Evolutionary conservation across 2,329 filamentous ascomycete genomes (phyloP).

Genomic region (Arthrobotrys sphaeroides): DNA sequence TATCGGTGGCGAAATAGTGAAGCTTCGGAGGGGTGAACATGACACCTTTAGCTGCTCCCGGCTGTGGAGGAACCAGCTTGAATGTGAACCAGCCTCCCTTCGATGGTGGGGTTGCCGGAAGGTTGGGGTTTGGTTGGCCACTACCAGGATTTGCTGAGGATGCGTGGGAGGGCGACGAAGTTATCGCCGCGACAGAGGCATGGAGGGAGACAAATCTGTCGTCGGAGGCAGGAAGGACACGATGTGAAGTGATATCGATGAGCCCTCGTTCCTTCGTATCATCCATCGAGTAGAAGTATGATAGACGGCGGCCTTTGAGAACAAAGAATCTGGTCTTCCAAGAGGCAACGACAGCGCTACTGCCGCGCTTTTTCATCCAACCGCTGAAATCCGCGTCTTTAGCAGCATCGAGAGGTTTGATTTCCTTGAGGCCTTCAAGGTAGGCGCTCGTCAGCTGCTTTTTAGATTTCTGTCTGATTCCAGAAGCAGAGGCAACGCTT

Average conservation of each 20-base stretch:
- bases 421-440: slow-evolving; percentile 82
- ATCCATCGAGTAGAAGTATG: slow-evolving; percentile 94
- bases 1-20: slow-evolving; percentile 97
- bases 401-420: slow-evolving; percentile 83
- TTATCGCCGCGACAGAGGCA: slow-evolving; percentile 89
- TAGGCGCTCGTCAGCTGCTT: slow-evolving; percentile 91
- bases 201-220: slow-evolving; percentile 90
- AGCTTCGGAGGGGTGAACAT: slow-evolving; percentile 98
- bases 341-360: slow-evolving; percentile 86
- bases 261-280: slow-evolving; percentile 93
- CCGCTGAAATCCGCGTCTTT: slow-evolving; percentile 88
- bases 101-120: slow-evolving; percentile 62
- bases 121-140: slow-evolving; percentile 32
- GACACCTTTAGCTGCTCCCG: slow-evolving; percentile 86
- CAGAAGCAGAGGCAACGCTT: slow-evolving; percentile 47
- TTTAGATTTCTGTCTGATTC: slow-evolving; percentile 74
- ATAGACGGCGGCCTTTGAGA: slow-evolving; percentile 85
- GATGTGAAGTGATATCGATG: slow-evolving; percentile 97
- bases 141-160: slow-evolving; percentile 64
- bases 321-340: slow-evolving; percentile 99
- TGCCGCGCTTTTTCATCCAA: slow-evolving; percentile 99
- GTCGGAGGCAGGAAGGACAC: slow-evolving; percentile 92
- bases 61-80: slow-evolving; percentile 91
- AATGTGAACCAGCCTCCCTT: slow-evolving; percentile 86
- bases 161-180: slow-evolving; percentile 67